phyloP scores from a whole-genome alignment of 495 filamentous ascomycete genomes.

The Platismatia glauca region DNA sequence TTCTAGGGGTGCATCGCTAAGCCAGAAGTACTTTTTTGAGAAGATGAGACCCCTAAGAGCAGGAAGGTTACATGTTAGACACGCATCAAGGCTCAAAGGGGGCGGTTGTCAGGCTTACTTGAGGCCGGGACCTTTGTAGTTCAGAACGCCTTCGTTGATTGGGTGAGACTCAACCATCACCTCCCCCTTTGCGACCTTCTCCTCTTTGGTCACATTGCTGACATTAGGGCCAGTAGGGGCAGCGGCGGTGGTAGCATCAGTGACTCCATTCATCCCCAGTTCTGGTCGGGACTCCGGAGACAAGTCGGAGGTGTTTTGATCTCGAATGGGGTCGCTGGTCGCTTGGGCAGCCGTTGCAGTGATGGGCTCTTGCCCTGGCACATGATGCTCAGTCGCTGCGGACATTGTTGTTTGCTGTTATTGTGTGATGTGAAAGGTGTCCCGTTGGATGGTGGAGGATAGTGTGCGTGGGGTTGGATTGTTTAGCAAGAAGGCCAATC shows the following conservation, averaged over 20 bases:
- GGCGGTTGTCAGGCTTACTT: slow-evolving; percentile 58
- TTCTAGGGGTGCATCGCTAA: slow-evolving; percentile 72
- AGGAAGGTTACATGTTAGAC: background rate
- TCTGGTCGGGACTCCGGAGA: slow-evolving; percentile 35
- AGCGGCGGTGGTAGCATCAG: slow-evolving; percentile 35
- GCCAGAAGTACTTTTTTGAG: slow-evolving; percentile 85
- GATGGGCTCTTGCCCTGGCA: slow-evolving; percentile 18
- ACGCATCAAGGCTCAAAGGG: slow-evolving; percentile 10
- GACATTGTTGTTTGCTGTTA: slow-evolving; percentile 37
- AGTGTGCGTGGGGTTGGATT: background rate
- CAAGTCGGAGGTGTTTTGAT: slow-evolving; percentile 25
- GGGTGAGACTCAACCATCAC: slow-evolving; percentile 51
- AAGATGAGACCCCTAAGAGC: slow-evolving; percentile 49
- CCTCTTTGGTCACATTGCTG: slow-evolving; percentile 34
- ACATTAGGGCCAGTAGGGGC: slow-evolving; percentile 36
- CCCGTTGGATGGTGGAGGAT: slow-evolving; percentile 32
- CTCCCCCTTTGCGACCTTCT: slow-evolving; percentile 33
- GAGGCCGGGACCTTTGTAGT: slow-evolving; percentile 83
- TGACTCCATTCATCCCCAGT: slow-evolving; percentile 18
- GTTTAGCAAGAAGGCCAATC: background rate
- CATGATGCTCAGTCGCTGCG: slow-evolving; percentile 29
- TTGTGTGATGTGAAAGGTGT: slow-evolving; percentile 16
- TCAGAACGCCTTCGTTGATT: slow-evolving; percentile 65
- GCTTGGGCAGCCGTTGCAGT: slow-evolving; percentile 32
- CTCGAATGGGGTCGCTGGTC: slow-evolving; percentile 43